These are phyloP conservation scores for Ceriops decandra DNA, from an alignment of 345 rosid species.

Conservation along the genomic window DNA sequence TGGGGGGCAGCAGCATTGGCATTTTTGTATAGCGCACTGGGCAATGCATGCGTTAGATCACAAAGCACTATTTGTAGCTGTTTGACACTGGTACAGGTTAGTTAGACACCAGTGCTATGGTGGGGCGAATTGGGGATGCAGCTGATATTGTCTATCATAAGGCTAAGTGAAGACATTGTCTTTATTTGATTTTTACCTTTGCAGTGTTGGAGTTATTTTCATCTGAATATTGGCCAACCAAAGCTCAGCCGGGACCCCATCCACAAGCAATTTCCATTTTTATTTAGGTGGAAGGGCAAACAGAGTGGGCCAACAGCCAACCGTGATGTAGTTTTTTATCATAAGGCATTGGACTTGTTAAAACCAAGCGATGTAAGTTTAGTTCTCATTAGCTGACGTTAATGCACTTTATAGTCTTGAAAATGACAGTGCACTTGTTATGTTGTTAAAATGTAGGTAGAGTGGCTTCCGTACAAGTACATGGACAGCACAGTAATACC, in stretches of 20 bases:
- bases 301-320: conserved; percentile 93
- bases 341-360: conserved; percentile 72
- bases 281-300: conserved; percentile 88
- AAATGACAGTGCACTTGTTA: not conserved
- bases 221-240: conserved; percentile 79
- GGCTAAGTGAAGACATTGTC: conserved; percentile 11
- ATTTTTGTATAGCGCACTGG: conserved; percentile 92
- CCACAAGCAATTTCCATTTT: conserved; percentile 86
- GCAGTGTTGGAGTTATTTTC: conserved; percentile 97
- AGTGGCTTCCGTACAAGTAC: conserved; percentile 80
- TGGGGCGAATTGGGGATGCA: conserved; percentile 1
- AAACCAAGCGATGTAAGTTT: conserved; percentile 67
- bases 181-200: conserved; percentile 20
- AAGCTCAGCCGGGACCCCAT: conserved; percentile 78
- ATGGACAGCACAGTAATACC: conserved; percentile 72
- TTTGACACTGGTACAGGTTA: conserved; percentile 87
- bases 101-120: conserved; percentile 5
- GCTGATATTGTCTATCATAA: not conserved
- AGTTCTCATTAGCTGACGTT: conserved; percentile 5
- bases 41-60: conserved; percentile 92
- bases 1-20: conserved; percentile 97
- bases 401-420: not conserved
- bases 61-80: conserved; percentile 97
- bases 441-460: conserved; percentile 45
- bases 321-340: conserved; percentile 82